phyloP scores from a whole-genome alignment of 345 rosid species.

The Acer yangbiense region DNA sequence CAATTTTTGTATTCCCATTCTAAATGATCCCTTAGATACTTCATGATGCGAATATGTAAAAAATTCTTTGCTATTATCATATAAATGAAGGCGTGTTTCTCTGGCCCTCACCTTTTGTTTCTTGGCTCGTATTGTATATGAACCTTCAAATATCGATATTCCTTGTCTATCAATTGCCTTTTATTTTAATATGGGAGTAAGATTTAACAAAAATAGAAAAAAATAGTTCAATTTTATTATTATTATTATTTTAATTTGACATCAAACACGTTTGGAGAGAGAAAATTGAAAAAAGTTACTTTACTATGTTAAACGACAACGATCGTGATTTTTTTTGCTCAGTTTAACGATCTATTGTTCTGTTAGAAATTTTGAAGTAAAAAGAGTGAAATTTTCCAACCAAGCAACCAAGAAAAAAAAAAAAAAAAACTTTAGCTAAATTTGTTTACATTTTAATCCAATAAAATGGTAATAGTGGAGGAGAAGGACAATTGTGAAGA shows the following conservation, averaged over 20 bases:
- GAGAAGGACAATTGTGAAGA: not conserved
- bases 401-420: not conserved
- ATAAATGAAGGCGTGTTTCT: conserved; percentile 23
- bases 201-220: too few relatives aligned
- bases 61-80: not conserved
- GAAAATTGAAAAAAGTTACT: too few relatives aligned
- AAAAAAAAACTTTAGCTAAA: too few relatives aligned
- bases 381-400: not conserved
- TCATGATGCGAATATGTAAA: not conserved
- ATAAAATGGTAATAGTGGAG: too few relatives aligned
- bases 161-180: not conserved
- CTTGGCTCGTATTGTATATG: conserved; percentile 3
- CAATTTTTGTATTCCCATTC: not conserved
- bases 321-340: too few relatives aligned
- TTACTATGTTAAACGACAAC: too few relatives aligned
- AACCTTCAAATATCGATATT: not conserved
- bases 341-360: too few relatives aligned
- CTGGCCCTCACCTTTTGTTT: conserved; percentile 3
- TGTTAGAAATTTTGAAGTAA: not conserved
- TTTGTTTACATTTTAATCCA: too few relatives aligned
- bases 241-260: too few relatives aligned
- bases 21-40: not conserved
- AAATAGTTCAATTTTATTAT: too few relatives aligned
- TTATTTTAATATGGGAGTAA: too few relatives aligned
- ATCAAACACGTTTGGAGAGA: too few relatives aligned